Percentiles rank a stretch among this genome's conserved stretches.
Evolutionary conservation across 208 protist genomes (phyloP).

Genomic region (Crithidia fasciculata): DNA sequence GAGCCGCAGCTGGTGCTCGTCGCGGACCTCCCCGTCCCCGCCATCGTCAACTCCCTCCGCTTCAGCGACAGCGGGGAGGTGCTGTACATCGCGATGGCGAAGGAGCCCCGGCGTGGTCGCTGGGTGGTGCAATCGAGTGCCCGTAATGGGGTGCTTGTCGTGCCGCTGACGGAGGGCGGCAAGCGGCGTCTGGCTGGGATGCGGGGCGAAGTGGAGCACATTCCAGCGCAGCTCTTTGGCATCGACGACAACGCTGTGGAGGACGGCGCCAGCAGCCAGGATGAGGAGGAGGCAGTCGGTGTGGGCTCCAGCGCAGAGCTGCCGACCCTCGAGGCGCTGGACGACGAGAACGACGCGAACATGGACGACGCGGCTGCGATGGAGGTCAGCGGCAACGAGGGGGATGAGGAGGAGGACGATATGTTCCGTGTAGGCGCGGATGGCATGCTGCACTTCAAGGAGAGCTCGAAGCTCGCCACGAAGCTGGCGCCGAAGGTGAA

Average conservation of each 20-base stretch:
- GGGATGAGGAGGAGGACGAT: conserved; percentile 5
- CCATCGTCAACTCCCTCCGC: conserved; percentile 77
- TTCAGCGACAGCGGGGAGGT: conserved; percentile 60
- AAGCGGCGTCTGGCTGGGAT: conserved; percentile 27
- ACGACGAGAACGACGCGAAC: conserved; percentile 15
- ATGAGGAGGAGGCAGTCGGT: conserved; percentile 11
- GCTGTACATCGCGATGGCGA: conserved; percentile 66
- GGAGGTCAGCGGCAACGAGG: background rate
- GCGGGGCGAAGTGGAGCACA: conserved; percentile 61
- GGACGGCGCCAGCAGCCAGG: conserved; percentile 26
- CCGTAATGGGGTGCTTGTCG: conserved; percentile 77
- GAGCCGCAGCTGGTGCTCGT: conserved; percentile 52
- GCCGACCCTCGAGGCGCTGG: conserved; percentile 11
- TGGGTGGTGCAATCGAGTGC: conserved; percentile 81
- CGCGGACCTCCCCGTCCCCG: conserved; percentile 68
- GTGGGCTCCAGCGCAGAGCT: conserved; percentile 16
- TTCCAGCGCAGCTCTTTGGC: conserved; percentile 78
- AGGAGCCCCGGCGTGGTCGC: conserved; percentile 84
- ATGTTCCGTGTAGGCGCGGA: conserved; percentile 23
- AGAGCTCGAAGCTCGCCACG: background rate
- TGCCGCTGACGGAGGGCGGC: conserved; percentile 66
- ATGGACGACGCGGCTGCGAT: background rate
- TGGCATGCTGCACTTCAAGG: conserved; percentile 32
- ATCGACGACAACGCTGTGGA: conserved; percentile 43
- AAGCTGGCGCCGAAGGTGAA: background rate